Evolutionary conservation across 1,284 basidiomycete genomes (phyloP), one percentile per base, ranked within the genome.

Genomic region (Ceratobasidium sp.): DNA sequence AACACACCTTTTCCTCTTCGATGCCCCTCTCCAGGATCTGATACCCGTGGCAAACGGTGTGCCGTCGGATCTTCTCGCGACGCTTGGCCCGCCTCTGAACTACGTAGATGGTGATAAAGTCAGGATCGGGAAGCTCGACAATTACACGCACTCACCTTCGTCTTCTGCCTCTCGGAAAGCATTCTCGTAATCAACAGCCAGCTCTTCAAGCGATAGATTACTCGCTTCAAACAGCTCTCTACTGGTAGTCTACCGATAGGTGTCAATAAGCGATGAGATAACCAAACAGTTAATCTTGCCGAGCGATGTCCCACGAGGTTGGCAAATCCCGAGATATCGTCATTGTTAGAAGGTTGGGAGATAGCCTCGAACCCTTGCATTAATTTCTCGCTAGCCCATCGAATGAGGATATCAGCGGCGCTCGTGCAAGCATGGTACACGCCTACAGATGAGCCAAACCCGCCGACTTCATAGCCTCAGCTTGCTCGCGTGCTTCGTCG

Each of bases 31-130:
- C 60, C 8, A 53, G 25, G 11, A 64, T 64, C 1, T 46, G 33
- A 16, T 64, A 49, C 7, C 30, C 60, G 5, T 54, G 60, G 19
- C 30, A 36, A 13, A 64, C 39, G 1, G 60, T 54, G 14, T 44
- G 60, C 23, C 60, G 60, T 21, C 60, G 60, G 50, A 64, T 42
- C 33, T 64, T 64, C 13, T 64, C 60, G 13, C 60, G 60, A 23
- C 50, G 49, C 9, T 33, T 27, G 1, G 60, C 36, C 21, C 60
- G 60, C 23, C n/a, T 54, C 25, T 64, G 33, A 16, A 64, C 60
- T 64, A 27, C 16, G 23, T 14, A 33, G 30, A 13, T 2, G 5
- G n/a, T 33, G 25, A 23, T 14, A 16, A 27, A 27, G 21, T 27
- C 47, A 21, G 25, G 21, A 16, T 25, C 14, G 21, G 21, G 47